Conservation (phyloP, 306 rosid genomes). For the Medicago arabica region DNA sequence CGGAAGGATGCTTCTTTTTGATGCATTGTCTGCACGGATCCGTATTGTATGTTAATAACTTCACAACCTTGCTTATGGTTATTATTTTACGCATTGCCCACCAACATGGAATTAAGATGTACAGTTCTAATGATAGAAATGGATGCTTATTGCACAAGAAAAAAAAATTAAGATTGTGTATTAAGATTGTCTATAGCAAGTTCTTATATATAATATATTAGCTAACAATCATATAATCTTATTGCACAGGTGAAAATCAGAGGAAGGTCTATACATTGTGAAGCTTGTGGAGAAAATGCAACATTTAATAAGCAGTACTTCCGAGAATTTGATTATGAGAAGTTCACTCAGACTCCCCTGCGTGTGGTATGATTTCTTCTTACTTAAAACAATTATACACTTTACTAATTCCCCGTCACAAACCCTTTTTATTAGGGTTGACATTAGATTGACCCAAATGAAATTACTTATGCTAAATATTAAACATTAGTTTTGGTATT, state of each 20-base stretch:
- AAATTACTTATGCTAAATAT: no score
- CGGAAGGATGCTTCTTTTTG: conserved; percentile 91
- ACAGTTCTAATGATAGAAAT: neutral
- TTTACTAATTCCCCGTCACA: neutral
- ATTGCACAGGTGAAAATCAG: conserved; percentile 84
- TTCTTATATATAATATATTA: conserved; percentile 5
- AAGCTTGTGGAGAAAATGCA: conserved; percentile 77
- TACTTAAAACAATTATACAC: neutral
- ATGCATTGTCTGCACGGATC: conserved; percentile 79
- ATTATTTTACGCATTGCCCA: conserved; percentile 5
- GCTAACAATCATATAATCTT: conserved; percentile 23
- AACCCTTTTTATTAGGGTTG: no score
- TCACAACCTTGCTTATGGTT: conserved; percentile 25
- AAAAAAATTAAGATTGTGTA: neutral
- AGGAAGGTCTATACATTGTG: conserved; percentile 81
- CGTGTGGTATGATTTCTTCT: conserved; percentile 61
- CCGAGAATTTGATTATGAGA: conserved; percentile 84
- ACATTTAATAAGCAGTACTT: conserved; percentile 62
- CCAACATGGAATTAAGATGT: neutral
- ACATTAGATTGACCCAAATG: no score
- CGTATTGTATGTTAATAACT: conserved; percentile 67
- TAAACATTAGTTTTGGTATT: neutral
- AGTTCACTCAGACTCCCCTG: conserved; percentile 81
- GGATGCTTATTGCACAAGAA: neutral
- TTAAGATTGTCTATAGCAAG: neutral